These are phyloP conservation scores for Maudiozyma humilis DNA, from an alignment of 1,139 yeast genomes.

Conservation along the genomic window DNA sequence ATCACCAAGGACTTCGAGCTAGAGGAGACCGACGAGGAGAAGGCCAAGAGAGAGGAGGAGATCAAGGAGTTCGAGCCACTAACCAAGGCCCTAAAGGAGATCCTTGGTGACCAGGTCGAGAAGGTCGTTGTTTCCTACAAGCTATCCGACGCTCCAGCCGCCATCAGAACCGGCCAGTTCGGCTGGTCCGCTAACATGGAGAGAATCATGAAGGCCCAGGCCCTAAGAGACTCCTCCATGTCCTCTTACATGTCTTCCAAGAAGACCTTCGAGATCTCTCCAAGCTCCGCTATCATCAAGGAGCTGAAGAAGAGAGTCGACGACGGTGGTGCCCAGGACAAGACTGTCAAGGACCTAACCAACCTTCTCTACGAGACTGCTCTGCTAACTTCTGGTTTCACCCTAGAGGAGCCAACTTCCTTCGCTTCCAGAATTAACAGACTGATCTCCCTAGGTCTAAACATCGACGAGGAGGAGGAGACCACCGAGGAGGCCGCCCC, in stretches of 20 bases:
- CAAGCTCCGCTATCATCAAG: slow-evolving; percentile 88
- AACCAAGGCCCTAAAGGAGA: slow-evolving; percentile 91
- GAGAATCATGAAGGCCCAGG: slow-evolving; percentile 99
- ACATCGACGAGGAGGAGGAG: slow-evolving; percentile 87
- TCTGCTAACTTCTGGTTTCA: slow-evolving; percentile 95
- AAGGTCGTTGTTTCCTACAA: slow-evolving; percentile 98
- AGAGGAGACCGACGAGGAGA: slow-evolving; percentile 98
- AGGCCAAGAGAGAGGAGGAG: slow-evolving; percentile 87
- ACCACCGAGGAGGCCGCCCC: slow-evolving; percentile 46
- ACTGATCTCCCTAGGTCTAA: slow-evolving; percentile 93
- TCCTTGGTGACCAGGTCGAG: slow-evolving; percentile 97
- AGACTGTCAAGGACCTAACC: slow-evolving; percentile 96
- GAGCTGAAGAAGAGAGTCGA: slow-evolving; percentile 96
- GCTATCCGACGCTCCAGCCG: slow-evolving; percentile 98
- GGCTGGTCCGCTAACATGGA: slow-evolving; percentile 99
- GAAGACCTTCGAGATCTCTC: slow-evolving; percentile 98
- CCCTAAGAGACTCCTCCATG: slow-evolving; percentile 97
- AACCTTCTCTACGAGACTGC: slow-evolving; percentile 96
- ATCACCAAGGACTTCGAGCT: slow-evolving; percentile 98
- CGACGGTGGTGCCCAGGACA: slow-evolving; percentile 93
- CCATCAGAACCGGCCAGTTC: slow-evolving; percentile 98
- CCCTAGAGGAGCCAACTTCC: slow-evolving; percentile 95
- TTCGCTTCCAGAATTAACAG: slow-evolving; percentile 98
- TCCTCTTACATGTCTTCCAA: slow-evolving; percentile 99
- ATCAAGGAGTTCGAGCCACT: slow-evolving; percentile 85